These are phyloP conservation scores for Spatholobus suberectus DNA, from an alignment of 306 rosid species.

Conservation along the genomic window DNA sequence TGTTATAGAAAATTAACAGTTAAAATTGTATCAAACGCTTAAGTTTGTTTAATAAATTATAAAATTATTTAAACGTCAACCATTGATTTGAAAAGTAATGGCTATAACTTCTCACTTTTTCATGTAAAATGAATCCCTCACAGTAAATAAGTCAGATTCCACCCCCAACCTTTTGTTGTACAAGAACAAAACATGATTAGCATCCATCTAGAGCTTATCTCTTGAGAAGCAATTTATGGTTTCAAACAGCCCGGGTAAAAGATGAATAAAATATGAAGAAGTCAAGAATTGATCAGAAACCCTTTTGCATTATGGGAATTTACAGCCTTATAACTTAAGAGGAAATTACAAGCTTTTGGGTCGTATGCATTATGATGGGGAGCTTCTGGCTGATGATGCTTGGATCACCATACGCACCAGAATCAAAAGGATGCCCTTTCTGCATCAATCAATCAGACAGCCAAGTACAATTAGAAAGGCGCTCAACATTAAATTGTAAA, in stretches of 20 bases:
- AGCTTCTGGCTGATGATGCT: conserved; percentile 75
- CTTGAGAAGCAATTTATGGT: conserved; percentile 31
- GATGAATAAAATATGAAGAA: conserved; percentile 46
- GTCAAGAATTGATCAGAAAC: conserved; percentile 34
- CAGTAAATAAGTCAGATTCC: not conserved
- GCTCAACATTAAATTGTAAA: conserved; percentile 17
- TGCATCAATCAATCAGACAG: conserved; percentile 54
- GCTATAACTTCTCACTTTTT: not conserved
- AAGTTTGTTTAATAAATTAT: not conserved
- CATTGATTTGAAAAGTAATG: not conserved
- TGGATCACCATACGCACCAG: conserved; percentile 86
- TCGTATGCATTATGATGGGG: conserved; percentile 66
- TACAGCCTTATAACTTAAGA: conserved; percentile 60
- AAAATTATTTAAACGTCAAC: not conserved
- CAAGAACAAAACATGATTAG: conserved; percentile 16
- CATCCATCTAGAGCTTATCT: conserved; percentile 29
- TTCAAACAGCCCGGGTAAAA: conserved; percentile 24
- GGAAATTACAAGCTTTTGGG: conserved; percentile 74
- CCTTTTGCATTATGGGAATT: conserved; percentile 41
- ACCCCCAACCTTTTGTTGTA: not conserved
- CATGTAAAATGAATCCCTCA: not conserved
- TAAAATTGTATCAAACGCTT: not conserved
- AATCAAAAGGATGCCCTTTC: conserved; percentile 83
- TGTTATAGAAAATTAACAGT: not conserved
- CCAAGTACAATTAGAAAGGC: conserved; percentile 33